These are phyloP conservation scores for Neofusicoccum ribis DNA, from an alignment of 2,329 filamentous ascomycete genomes.

Conservation along the genomic window DNA sequence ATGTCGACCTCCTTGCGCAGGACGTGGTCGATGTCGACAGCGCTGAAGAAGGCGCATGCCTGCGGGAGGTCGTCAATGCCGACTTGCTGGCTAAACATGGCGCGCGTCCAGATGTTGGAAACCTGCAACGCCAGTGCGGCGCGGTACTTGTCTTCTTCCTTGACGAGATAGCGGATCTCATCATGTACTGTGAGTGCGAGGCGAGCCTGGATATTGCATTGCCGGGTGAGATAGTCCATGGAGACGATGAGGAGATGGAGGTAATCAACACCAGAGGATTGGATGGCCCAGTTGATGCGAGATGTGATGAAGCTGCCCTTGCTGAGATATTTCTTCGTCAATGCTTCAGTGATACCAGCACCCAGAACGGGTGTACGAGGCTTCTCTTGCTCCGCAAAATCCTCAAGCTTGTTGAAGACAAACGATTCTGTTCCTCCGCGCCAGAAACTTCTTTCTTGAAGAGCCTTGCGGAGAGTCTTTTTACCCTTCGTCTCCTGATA, in stretches of 20 bases:
- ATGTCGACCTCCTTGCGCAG: constrained; percentile 98
- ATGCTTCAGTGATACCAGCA: constrained; percentile 91
- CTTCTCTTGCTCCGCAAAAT: constrained; percentile 92
- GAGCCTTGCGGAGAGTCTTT: constrained; percentile 72
- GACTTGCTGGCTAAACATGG: constrained; percentile 96
- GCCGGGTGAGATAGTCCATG: constrained; percentile 90
- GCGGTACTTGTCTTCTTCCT: constrained; percentile 80
- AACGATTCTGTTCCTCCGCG: constrained; percentile 94
- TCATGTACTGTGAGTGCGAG: constrained; percentile 95
- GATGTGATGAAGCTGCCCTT: constrained; percentile 93
- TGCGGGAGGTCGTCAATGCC: constrained; percentile 95
- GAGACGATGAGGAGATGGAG: constrained; percentile 87
- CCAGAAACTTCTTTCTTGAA: constrained; percentile 83
- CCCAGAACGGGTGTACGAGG: constrained; percentile 90
- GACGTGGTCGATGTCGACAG: constrained; percentile 91
- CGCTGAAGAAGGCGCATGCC: constrained; percentile 91
- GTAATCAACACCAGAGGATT: constrained; percentile 96
- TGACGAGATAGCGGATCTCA: constrained; percentile 92
- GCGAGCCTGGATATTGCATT: constrained; percentile 81
- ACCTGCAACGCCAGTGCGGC: constrained; percentile 91
- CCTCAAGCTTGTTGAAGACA: constrained; percentile 96
- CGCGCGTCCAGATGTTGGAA: constrained; percentile 92
- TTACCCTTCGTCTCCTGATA: constrained; percentile 89
- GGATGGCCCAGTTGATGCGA: constrained; percentile 98
- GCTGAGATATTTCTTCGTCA: constrained; percentile 84